These are phyloP conservation scores for Ceratobasidium theobromae DNA, from an alignment of 1,284 basidiomycete genomes.

Conservation along the genomic window DNA sequence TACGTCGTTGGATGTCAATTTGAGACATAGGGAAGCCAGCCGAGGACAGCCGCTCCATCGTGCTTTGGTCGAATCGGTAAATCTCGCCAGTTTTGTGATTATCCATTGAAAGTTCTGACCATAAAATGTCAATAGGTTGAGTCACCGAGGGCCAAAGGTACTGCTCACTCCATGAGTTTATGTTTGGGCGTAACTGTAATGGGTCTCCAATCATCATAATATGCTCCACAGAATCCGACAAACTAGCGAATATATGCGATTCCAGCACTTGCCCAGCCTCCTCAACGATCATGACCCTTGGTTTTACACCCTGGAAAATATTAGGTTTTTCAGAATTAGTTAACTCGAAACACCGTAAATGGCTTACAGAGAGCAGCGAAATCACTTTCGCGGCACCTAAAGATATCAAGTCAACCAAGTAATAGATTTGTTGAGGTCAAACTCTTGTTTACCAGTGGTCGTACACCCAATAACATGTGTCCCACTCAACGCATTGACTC, in stretches of 20 bases:
- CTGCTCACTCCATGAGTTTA: conserved; percentile 61
- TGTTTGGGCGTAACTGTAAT: conserved; percentile 62
- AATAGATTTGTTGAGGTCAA: background rate
- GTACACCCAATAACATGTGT: conserved; percentile 70
- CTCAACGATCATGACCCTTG: conserved; percentile 61
- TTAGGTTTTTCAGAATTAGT: background rate
- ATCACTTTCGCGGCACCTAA: conserved; percentile 67
- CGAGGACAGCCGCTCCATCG: conserved; percentile 61
- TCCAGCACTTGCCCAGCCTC: conserved; percentile 79
- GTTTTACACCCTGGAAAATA: conserved; percentile 54
- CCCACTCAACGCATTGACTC: conserved; percentile 52
- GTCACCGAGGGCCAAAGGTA: background rate
- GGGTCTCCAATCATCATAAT: conserved; percentile 71
- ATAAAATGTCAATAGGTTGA: background rate
- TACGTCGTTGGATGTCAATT: conserved; percentile 51
- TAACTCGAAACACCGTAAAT: background rate
- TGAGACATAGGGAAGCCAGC: conserved; percentile 55
- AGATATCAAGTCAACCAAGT: background rate
- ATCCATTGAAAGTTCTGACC: conserved; percentile 56
- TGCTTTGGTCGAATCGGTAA: conserved; percentile 60
- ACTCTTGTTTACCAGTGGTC: conserved; percentile 53
- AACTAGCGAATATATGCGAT: conserved; percentile 58
- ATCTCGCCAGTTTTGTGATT: conserved; percentile 48
- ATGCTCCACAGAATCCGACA: conserved; percentile 49
- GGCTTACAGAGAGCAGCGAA: conserved; percentile 55